Percentiles rank a stretch among this genome's conserved stretches.
phyloP scores from a whole-genome alignment of 2,329 filamentous ascomycete genomes.

The Fusarium concolor region DNA sequence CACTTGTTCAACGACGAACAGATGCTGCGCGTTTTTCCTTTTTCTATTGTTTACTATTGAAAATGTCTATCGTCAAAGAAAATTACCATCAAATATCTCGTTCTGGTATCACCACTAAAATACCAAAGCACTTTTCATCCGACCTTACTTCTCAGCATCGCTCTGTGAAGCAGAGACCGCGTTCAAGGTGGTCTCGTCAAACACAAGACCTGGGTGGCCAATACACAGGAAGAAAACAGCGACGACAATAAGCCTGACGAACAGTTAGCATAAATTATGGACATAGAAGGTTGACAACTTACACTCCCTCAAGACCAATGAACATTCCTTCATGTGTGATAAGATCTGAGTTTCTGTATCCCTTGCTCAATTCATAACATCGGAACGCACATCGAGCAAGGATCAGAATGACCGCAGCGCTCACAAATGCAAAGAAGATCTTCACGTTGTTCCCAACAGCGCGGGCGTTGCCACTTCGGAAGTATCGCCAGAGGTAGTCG shows the following conservation, averaged over 20 bases:
- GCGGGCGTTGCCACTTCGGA: conserved; percentile 36
- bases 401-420: conserved; percentile 67
- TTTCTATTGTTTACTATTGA: fast-evolving
- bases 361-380: conserved; percentile 72
- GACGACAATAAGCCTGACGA: conserved; percentile 49
- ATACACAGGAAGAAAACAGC: conserved; percentile 53
- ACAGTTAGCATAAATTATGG: conserved; percentile 8
- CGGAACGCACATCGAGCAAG: conserved; percentile 72
- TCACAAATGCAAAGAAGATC: conserved; percentile 64
- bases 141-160: conserved; percentile 19
- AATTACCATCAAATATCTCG: fast-evolving
- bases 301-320: conserved; percentile 65
- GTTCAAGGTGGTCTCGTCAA: conserved; percentile 12
- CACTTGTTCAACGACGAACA: not conserved
- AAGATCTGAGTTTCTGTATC: conserved; percentile 65
- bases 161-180: conserved; percentile 4
- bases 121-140: not conserved
- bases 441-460: conserved; percentile 43
- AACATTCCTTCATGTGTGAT: conserved; percentile 64
- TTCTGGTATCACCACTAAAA: not conserved
- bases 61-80: not conserved
- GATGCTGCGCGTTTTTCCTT: not conserved
- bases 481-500: conserved; percentile 61
- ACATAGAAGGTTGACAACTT: conserved; percentile 26
- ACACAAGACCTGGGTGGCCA: conserved; percentile 54